phyloP scores from a whole-genome alignment of 2,329 filamentous ascomycete genomes.

The Pseudogymnoascus sp. region DNA sequence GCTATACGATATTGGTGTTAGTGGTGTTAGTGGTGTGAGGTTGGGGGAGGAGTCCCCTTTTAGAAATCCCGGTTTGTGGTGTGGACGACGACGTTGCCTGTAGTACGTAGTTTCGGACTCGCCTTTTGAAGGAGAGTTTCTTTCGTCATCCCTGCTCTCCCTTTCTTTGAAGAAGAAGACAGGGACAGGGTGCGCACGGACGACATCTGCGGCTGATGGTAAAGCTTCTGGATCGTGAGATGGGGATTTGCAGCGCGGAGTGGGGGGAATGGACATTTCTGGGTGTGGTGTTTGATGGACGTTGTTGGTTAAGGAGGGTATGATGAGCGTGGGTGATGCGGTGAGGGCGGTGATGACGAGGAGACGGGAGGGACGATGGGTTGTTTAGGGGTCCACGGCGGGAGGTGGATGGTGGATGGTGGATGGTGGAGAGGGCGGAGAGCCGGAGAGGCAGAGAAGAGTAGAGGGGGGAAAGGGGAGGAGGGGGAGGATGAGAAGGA shows the following conservation, averaged over 20 bases:
- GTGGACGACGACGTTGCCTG: too few species aligned
- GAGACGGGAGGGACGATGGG: background rate
- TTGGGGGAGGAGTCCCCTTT: background rate
- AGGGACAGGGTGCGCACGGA: background rate
- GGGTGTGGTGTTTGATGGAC: background rate
- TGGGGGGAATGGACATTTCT: background rate
- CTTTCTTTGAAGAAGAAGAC: background rate
- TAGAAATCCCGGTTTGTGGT: background rate
- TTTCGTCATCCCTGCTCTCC: background rate
- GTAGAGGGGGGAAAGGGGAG: background rate
- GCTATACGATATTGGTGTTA: background rate
- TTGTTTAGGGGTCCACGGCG: background rate
- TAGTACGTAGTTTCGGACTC: background rate
- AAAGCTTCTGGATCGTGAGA: background rate
- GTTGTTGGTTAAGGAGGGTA: background rate
- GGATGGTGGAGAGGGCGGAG: background rate
- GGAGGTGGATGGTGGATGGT: background rate
- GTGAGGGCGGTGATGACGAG: background rate
- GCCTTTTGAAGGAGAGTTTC: background rate
- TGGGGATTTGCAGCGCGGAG: background rate
- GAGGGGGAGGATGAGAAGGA: background rate
- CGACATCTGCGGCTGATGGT: background rate
- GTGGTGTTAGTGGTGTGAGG: background rate
- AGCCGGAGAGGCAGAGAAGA: background rate
- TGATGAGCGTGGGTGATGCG: background rate